Percentiles rank a stretch among this genome's conserved stretches.
phyloP scores from a whole-genome alignment of 176 grass and related monocot genomes.

The Alloteropsis semialata region DNA sequence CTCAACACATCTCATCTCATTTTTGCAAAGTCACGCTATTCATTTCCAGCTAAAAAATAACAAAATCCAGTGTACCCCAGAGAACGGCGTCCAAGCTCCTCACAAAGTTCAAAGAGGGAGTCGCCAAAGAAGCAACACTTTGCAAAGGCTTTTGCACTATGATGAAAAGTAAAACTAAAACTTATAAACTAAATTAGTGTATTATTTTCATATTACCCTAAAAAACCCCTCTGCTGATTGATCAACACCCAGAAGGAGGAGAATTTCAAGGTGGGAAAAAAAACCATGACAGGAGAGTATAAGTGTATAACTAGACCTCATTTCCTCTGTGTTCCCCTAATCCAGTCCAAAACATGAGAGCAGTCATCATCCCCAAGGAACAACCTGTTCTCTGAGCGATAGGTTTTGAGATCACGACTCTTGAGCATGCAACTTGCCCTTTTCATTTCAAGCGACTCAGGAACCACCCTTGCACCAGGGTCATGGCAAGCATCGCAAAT shows the following conservation, averaged over 20 bases:
- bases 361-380: conserved; percentile 59
- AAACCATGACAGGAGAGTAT: background rate
- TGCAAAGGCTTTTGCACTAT: conserved; percentile 7
- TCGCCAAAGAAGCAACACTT: conserved; percentile 6
- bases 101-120: background rate
- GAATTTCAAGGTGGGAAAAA: background rate
- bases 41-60: background rate
- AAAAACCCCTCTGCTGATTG: background rate
- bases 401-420: conserved; percentile 58
- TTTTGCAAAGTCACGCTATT: background rate
- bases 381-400: conserved; percentile 51
- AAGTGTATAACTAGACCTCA: conserved; percentile 4
- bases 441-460: conserved; percentile 63
- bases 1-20: background rate
- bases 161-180: background rate
- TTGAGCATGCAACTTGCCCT: conserved; percentile 41
- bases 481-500: conserved; percentile 54
- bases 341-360: conserved; percentile 63
- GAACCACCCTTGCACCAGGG: conserved; percentile 31
- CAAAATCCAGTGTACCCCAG: background rate
- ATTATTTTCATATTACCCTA: background rate
- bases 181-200: background rate
- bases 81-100: background rate
- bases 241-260: background rate
- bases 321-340: conserved; percentile 49